Conservation (phyloP, 116 monocot genomes). For the Cymodocea nodosa region DNA sequence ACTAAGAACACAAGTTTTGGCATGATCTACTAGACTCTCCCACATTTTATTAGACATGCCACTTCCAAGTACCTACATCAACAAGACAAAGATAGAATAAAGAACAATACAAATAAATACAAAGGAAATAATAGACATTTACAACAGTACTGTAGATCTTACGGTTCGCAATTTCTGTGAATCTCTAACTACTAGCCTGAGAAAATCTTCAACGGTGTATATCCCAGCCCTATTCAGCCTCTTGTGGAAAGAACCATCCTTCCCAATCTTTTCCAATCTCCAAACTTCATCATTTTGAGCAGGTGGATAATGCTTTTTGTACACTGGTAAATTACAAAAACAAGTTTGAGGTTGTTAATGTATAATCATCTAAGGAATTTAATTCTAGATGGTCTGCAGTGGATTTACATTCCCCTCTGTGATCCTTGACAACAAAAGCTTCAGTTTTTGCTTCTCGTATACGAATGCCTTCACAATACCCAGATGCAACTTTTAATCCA, state of each 20-base stretch:
- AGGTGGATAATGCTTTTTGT: constrained; percentile 94
- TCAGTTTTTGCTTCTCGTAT: constrained; percentile 71
- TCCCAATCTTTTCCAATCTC: constrained; percentile 98
- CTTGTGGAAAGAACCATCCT: constrained; percentile 89
- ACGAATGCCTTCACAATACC: constrained; percentile 48
- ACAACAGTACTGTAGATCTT: constrained; percentile 9
- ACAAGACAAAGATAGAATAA: not conserved
- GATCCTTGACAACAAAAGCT: constrained; percentile 72
- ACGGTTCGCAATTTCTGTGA: constrained; percentile 56
- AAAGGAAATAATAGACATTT: not conserved
- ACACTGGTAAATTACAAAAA: constrained; percentile 28
- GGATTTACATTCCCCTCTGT: constrained; percentile 67
- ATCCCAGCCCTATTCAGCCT: constrained; percentile 57
- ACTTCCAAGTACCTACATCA: constrained; percentile 73
- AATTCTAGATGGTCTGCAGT: not conserved
- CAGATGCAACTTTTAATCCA: constrained; percentile 51
- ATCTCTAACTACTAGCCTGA: constrained; percentile 59
- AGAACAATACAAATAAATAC: not conserved
- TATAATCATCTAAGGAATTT: not conserved
- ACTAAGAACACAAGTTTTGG: constrained; percentile 80
- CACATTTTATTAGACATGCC: constrained; percentile 99
- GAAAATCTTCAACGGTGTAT: constrained; percentile 71
- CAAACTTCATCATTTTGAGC: constrained; percentile 76
- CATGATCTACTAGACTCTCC: constrained; percentile 94
- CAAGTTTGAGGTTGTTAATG: not conserved